These are phyloP conservation scores for Nemania sp. DNA, from an alignment of 2,329 filamentous ascomycete species.

Conservation along the genomic window DNA sequence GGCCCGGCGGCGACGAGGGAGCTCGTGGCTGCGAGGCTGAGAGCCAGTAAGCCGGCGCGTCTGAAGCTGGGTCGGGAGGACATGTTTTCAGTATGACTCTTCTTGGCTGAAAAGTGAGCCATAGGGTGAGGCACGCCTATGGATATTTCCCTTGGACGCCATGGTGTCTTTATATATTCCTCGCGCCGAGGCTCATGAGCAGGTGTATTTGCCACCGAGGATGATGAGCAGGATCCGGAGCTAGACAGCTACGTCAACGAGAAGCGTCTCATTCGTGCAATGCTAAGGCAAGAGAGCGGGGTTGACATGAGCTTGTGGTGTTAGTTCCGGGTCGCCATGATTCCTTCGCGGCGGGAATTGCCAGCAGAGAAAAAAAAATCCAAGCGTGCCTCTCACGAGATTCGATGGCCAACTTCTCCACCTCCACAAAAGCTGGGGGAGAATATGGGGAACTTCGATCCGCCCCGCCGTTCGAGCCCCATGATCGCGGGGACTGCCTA, in stretches of 20 bases:
- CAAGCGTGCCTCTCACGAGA: not conserved
- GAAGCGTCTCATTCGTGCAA: constrained; percentile 15
- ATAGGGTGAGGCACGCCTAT: not conserved
- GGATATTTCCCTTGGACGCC: not conserved
- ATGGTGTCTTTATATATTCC: constrained; percentile 11
- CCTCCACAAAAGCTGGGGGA: not conserved
- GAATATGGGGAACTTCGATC: not conserved
- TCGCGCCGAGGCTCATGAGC: not conserved
- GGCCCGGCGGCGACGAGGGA: constrained; percentile 50
- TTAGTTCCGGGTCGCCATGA: not conserved
- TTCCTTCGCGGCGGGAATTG: too few relatives aligned
- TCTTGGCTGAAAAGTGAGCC: not conserved
- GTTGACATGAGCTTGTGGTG: constrained; percentile 1
- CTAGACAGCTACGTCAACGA: not conserved
- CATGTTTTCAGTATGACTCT: constrained; percentile 14
- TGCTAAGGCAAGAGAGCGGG: not conserved
- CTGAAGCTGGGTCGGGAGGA: constrained; percentile 7
- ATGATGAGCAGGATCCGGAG: too few relatives aligned
- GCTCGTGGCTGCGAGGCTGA: constrained; percentile 19
- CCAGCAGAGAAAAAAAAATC: too few relatives aligned
- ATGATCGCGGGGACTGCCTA: too few relatives aligned
- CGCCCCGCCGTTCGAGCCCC: too few relatives aligned
- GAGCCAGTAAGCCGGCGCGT: constrained; percentile 8
- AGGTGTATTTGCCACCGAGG: not conserved
- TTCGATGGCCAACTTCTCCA: not conserved